phyloP scores from a whole-genome alignment of 148 eudicot genomes.

The Diospyros kaki region DNA sequence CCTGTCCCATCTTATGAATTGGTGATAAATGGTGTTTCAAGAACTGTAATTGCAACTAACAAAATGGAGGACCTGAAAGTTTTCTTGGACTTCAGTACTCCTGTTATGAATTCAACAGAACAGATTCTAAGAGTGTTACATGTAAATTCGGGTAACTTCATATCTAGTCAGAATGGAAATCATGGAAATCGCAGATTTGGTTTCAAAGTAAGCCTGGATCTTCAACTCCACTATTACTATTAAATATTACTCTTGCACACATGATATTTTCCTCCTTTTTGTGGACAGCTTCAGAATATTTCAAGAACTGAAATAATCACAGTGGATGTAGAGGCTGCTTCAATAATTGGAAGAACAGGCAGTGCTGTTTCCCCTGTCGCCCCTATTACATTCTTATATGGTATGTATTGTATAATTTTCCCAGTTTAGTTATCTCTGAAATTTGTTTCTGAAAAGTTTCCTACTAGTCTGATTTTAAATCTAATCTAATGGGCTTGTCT shows the following conservation, averaged over 20 bases:
- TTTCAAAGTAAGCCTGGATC: constrained; percentile 14
- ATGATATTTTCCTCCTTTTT: background rate
- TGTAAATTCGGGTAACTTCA: constrained; percentile 8
- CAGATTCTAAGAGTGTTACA: constrained; percentile 14
- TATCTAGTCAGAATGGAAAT: background rate
- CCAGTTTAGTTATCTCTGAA: background rate
- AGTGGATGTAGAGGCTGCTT: constrained; percentile 20
- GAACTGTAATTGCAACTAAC: constrained; percentile 16
- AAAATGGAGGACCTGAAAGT: constrained; percentile 8
- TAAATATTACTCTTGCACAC: background rate
- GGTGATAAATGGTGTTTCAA: constrained; percentile 16
- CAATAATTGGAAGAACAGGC: constrained; percentile 12
- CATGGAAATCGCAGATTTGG: constrained; percentile 15
- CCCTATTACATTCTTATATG: constrained; percentile 13
- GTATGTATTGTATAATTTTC: background rate
- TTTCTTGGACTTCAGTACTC: constrained; percentile 19
- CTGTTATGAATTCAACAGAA: constrained; percentile 6
- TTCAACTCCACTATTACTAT: background rate
- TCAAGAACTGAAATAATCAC: constrained; percentile 16
- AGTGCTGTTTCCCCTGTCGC: constrained; percentile 8
- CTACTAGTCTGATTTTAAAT: background rate
- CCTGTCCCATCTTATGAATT: constrained; percentile 12
- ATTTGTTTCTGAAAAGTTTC: background rate
- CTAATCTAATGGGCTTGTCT: background rate
- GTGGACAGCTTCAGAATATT: constrained; percentile 15